Conservation (phyloP, 2,329 filamentous ascomycete genomes). For the Talaromyces sp. region DNA sequence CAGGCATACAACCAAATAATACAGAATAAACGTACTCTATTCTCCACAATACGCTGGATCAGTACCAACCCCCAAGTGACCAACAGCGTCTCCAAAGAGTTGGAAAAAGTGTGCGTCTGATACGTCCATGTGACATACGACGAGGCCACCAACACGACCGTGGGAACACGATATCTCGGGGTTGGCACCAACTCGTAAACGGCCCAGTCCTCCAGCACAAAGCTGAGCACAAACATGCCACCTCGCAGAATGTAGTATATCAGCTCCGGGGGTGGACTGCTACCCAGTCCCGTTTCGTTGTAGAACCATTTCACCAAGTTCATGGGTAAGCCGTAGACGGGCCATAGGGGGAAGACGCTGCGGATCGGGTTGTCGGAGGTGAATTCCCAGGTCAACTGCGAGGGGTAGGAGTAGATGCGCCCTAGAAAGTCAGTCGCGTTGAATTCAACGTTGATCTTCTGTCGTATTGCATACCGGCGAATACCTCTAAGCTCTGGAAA, state of each 20-base stretch:
- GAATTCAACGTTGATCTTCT: not conserved
- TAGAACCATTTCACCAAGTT: constrained; percentile 88
- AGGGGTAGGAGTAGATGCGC: constrained; percentile 87
- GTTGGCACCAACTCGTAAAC: constrained; percentile 85
- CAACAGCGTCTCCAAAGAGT: constrained; percentile 89
- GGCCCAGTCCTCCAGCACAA: constrained; percentile 97
- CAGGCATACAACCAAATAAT: not conserved
- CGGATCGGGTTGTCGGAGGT: constrained; percentile 71
- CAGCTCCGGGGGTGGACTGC: constrained; percentile 66
- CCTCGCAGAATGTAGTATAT: constrained; percentile 87
- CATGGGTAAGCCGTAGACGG: constrained; percentile 91
- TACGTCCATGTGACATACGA: constrained; percentile 99
- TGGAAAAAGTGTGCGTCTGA: constrained; percentile 97
- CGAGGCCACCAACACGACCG: constrained; percentile 82
- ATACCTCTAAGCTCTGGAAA: constrained; percentile 96
- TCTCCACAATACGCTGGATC: constrained; percentile 78
- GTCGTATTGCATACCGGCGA: constrained; percentile 69
- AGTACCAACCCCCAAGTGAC: constrained; percentile 92
- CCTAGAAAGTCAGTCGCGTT: constrained; percentile 53
- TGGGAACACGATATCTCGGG: constrained; percentile 67
- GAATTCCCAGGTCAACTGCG: constrained; percentile 88
- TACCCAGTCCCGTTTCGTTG: constrained; percentile 76
- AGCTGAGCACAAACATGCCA: constrained; percentile 92
- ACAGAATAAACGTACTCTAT: constrained; percentile 57
- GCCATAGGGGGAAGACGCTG: constrained; percentile 95